Percentiles rank a stretch among this genome's conserved stretches.
These are phyloP conservation scores for Salvia rosmarinus DNA, from an alignment of 257 asterid species.

Conservation along the genomic window DNA sequence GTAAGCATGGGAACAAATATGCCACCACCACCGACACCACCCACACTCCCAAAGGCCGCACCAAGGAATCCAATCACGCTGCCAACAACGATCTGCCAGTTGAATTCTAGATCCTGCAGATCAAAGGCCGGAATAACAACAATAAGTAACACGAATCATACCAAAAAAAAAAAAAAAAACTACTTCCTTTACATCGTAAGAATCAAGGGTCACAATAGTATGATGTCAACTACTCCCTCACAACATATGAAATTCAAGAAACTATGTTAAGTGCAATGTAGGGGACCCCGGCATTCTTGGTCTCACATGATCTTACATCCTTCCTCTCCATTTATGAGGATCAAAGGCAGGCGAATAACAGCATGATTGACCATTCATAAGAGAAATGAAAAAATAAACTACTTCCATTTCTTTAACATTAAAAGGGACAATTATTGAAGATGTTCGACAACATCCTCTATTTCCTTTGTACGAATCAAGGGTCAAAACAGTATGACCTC, in stretches of 20 bases:
- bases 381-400: neutral
- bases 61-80: conserved; percentile 90
- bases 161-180: neutral
- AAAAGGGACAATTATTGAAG: neutral
- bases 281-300: too few species aligned
- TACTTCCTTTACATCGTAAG: neutral
- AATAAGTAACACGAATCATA: neutral
- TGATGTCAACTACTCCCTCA: too few species aligned
- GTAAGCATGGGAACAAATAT: conserved; percentile 96
- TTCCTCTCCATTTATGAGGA: neutral
- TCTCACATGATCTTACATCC: too few species aligned
- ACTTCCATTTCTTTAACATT: conserved; percentile 12
- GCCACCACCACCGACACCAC: conserved; percentile 99
- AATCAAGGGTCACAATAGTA: too few species aligned
- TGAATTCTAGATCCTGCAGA: conserved; percentile 72
- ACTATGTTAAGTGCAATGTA: too few species aligned
- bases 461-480: neutral
- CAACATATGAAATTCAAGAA: too few species aligned
- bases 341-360: conserved; percentile 15
- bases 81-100: conserved; percentile 74
- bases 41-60: conserved; percentile 97
- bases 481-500: neutral
- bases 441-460: neutral
- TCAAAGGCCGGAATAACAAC: conserved; percentile 25
- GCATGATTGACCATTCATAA: neutral